Base-by-base conservation (phyloP, 2,329 filamentous ascomycete species). In the Erysiphe pulchra region DNA sequence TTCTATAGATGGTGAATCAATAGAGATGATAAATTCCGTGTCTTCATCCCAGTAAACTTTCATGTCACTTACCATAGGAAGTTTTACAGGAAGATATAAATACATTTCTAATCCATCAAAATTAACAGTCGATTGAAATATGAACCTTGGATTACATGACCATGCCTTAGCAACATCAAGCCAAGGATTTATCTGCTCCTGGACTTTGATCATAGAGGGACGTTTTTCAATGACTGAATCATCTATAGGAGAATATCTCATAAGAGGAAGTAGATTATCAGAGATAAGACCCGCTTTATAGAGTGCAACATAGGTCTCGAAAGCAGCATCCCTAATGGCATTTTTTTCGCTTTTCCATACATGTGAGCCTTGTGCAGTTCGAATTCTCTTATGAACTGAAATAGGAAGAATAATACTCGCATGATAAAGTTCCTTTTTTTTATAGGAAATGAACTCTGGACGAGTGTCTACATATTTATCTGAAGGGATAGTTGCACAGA, bases 291-390 rank as follows among this genome's bases (percentile, higher is more conserved):
- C 78, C 24, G 71, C 77, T 8, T 70, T 53, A 55, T 87, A 75
- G 0, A 95, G 65, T 5, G 65, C 66, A 18, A 71, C 61, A 55
- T 86, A 93, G 1, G 85, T 81, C 54, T 82, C 72, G 49, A 92
- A 90, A 0, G 64, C 57, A 1, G 79, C 83, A 59, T 94, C 87
- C 55, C 80, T 69, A 70, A 48, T 67, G 67, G 12, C 75, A 75
- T 45, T 66, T 54, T 50, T 65, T 59, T 83, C 52, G 67, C 75
- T 80, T 11, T 52, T 59, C 85, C 85, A 94, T n/a, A 58, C 50
- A 33, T 57, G 50, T 28, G 59, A 57, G 45, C 77, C 72, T 18
- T 61, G 53, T 0, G 70, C 65, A 36, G 60, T 62, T 14, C 80
- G 71, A 10, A 84, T 59, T 12, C 67, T 58, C 4, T 67, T 62